A percentile compares a stretch with the other conserved stretches of the same genome.
phyloP scores from a whole-genome alignment of 2,329 filamentous ascomycete species.

The Cryphonectria nitschkei region DNA sequence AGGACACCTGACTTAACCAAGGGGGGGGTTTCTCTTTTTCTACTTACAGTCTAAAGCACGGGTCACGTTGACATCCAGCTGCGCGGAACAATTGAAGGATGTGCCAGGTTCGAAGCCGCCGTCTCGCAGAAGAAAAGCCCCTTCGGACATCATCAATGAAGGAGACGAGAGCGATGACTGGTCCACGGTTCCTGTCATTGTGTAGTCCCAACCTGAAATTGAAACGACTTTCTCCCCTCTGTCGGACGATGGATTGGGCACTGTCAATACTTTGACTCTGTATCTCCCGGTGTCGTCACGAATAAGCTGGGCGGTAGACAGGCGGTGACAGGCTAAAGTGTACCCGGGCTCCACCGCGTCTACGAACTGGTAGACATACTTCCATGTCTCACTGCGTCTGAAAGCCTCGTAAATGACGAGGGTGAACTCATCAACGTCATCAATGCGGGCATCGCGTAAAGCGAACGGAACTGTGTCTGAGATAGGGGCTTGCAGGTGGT shows the following conservation, averaged over 20 bases:
- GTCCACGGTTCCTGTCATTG: background rate
- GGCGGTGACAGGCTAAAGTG: constrained; percentile 19
- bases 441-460: constrained; percentile 22
- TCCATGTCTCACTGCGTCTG: background rate
- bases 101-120: background rate
- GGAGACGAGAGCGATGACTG: background rate
- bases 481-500: constrained; percentile 1
- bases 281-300: background rate
- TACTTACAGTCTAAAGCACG: constrained; percentile 1
- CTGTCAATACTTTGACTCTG: constrained; percentile 15
- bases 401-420: constrained; percentile 22
- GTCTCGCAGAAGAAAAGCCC: background rate
- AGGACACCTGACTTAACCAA: background rate
- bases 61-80: constrained; percentile 22
- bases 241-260: constrained; percentile 4
- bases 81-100: constrained; percentile 21
- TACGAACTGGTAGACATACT: constrained; percentile 22
- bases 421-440: constrained; percentile 25
- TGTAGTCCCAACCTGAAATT: constrained; percentile 18
- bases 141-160: background rate
- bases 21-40: background rate
- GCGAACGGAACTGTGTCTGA: constrained; percentile 1
- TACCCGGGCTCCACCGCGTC: constrained; percentile 20
- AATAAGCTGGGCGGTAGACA: background rate
- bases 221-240: constrained; percentile 23